These are phyloP conservation scores for Penicillium sp. DNA, from an alignment of 2,329 filamentous ascomycete genomes.

Conservation along the genomic window DNA sequence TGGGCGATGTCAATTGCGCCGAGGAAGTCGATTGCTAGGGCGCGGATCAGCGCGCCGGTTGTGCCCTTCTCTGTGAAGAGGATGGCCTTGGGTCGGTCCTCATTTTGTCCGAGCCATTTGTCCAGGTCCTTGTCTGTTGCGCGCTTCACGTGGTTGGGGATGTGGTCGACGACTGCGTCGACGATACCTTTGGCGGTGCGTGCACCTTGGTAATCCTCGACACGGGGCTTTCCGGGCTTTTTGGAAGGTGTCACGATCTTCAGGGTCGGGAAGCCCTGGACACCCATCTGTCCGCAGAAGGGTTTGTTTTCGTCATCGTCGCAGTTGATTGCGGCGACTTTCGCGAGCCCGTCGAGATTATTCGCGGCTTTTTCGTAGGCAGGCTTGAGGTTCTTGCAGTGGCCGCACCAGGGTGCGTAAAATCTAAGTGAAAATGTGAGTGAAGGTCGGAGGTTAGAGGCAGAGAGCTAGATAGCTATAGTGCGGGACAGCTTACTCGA, in stretches of 20 bases:
- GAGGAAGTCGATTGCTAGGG: slow-evolving; percentile 86
- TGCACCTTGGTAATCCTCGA: slow-evolving; percentile 87
- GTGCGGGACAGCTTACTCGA: slow-evolving; percentile 47
- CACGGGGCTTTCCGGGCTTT: slow-evolving; percentile 72
- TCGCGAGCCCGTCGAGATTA: slow-evolving; percentile 84
- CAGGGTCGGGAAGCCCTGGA: slow-evolving; percentile 91
- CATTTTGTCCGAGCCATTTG: slow-evolving; percentile 66
- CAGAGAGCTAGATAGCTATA: background rate
- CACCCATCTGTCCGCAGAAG: slow-evolving; percentile 78
- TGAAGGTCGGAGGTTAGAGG: slow-evolving; percentile 3
- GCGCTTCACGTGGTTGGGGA: slow-evolving; percentile 85
- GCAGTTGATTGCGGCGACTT: slow-evolving; percentile 92
- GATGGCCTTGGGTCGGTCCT: slow-evolving; percentile 75
- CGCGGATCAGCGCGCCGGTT: slow-evolving; percentile 76
- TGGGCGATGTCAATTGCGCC: slow-evolving; percentile 77
- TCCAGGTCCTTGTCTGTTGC: slow-evolving; percentile 77
- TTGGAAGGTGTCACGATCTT: slow-evolving; percentile 88
- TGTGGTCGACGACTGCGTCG: slow-evolving; percentile 78
- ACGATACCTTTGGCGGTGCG: slow-evolving; percentile 83
- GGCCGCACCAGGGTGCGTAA: slow-evolving; percentile 96
- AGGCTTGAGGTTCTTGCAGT: slow-evolving; percentile 93
- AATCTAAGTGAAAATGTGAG: slow-evolving; percentile 58
- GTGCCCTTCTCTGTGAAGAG: slow-evolving; percentile 92
- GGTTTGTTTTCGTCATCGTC: slow-evolving; percentile 90
- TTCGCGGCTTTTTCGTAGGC: slow-evolving; percentile 92